Evolutionary conservation across 2,329 filamentous ascomycete genomes (phyloP).

Genomic region (Claviceps africana): DNA sequence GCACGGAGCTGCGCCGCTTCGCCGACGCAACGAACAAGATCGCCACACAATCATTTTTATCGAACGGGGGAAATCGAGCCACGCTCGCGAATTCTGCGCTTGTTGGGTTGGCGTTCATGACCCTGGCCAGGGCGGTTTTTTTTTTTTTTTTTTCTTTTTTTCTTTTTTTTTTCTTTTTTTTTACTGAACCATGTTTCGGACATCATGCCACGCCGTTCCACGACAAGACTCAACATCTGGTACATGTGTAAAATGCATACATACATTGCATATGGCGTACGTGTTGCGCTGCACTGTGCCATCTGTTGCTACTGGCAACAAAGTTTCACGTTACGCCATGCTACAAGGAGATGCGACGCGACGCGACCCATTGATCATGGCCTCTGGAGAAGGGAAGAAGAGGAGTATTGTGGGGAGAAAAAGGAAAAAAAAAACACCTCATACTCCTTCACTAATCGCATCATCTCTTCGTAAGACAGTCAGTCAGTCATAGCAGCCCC

Average conservation of each 20-base stretch:
- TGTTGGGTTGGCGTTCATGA: not conserved
- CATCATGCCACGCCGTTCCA: not conserved
- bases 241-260: no score
- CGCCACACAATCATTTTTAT: not conserved
- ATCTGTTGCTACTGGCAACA: not conserved
- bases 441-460: not conserved
- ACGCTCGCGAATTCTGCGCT: not conserved
- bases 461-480: not conserved
- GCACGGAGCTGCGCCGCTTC: not conserved
- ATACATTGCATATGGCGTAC: not conserved
- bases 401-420: no score
- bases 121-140: not conserved
- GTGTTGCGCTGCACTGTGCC: not conserved
- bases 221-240: not conserved
- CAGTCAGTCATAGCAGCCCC: not conserved
- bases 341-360: no score
- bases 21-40: not conserved
- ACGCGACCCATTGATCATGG: not conserved
- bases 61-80: not conserved
- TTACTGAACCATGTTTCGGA: not conserved
- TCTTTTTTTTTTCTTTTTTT: not conserved
- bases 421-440: not conserved
- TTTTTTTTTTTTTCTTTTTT: not conserved
- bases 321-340: not conserved
- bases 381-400: no score